Evolutionary conservation across 2,329 filamentous ascomycete species (phyloP).

Genomic region (Pochonia chlamydosporia): DNA sequence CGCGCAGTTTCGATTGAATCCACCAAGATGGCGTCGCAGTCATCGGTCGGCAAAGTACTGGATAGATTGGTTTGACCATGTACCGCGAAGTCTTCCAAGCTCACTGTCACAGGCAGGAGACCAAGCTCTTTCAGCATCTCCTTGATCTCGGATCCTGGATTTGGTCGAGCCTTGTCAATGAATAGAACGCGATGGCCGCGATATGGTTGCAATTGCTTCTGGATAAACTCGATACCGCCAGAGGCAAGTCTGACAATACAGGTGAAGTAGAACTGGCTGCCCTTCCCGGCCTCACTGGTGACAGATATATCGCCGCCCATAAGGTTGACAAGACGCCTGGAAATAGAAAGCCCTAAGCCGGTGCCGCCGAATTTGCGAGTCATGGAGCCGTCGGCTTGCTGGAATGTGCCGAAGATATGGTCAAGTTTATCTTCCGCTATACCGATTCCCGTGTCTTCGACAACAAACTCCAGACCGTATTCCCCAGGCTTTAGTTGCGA

Average conservation of each 20-base stretch:
- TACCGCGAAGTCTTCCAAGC: constrained; percentile 55
- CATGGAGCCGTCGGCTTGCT: constrained; percentile 95
- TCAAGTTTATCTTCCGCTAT: constrained; percentile 94
- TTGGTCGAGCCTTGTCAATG: constrained; percentile 84
- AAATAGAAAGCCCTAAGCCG: constrained; percentile 89
- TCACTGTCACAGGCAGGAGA: constrained; percentile 77
- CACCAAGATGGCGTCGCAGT: constrained; percentile 95
- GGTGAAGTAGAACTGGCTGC: constrained; percentile 95
- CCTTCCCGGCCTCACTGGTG: constrained; percentile 82
- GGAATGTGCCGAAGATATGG: constrained; percentile 97
- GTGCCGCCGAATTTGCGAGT: constrained; percentile 95
- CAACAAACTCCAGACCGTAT: constrained; percentile 95
- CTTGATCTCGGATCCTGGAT: constrained; percentile 68
- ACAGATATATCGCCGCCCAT: constrained; percentile 98
- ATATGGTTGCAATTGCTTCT: constrained; percentile 84
- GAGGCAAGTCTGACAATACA: constrained; percentile 82
- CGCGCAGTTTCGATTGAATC: constrained; percentile 91
- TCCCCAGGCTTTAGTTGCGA: constrained; percentile 58
- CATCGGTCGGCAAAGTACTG: no score
- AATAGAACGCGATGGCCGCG: constrained; percentile 88
- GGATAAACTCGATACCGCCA: constrained; percentile 70
- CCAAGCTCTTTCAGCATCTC: constrained; percentile 73
- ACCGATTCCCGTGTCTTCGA: constrained; percentile 93
- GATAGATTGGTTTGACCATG: no score
- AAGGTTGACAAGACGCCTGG: constrained; percentile 86